Conservation (phyloP, 2,329 filamentous ascomycete genomes). For the Cladophialophora immunda region DNA sequence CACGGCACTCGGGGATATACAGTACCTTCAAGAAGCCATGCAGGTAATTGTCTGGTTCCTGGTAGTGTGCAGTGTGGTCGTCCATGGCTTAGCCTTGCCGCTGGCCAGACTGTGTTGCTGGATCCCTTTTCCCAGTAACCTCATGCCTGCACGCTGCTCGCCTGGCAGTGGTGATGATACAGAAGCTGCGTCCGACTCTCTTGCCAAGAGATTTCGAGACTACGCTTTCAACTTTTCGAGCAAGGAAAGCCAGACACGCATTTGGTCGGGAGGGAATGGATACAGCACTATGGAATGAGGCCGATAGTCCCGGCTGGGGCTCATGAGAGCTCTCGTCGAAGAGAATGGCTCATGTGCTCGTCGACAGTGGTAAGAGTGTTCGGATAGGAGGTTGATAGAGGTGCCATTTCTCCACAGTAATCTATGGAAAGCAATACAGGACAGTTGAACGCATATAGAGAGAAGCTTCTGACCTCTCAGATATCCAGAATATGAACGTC, state of each 20-base stretch:
- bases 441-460: background rate
- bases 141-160: background rate
- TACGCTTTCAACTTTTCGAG: background rate
- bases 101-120: conserved; percentile 1
- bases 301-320: background rate
- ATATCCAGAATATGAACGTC: background rate
- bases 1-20: conserved; percentile 69
- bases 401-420: background rate
- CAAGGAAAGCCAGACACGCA: background rate
- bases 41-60: conserved; percentile 85
- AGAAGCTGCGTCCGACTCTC: background rate
- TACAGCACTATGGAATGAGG: background rate
- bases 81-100: conserved; percentile 8
- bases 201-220: background rate
- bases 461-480: background rate
- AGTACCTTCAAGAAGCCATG: conserved; percentile 69
- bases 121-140: background rate
- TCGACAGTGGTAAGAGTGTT: background rate
- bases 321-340: background rate
- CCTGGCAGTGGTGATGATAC: background rate
- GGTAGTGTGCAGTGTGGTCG: conserved; percentile 78
- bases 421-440: background rate
- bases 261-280: background rate
- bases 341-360: too few relatives aligned
- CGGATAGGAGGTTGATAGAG: background rate